A percentile compares a stretch with the other conserved stretches of the same genome.
These are phyloP conservation scores for Melastoma malabathricum DNA, from an alignment of 345 rosid genomes.

Conservation along the genomic window DNA sequence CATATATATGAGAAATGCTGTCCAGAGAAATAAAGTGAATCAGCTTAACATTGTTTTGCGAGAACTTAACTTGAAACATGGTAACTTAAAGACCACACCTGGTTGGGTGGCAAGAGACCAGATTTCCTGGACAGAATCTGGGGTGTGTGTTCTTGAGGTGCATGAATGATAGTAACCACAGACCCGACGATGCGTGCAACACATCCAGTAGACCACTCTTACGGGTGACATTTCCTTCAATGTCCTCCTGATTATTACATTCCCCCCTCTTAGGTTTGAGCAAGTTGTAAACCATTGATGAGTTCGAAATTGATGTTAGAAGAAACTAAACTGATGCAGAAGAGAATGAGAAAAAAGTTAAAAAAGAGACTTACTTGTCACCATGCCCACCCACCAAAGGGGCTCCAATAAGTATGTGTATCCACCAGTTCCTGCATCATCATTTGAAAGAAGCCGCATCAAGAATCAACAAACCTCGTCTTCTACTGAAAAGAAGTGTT, in stretches of 20 bases:
- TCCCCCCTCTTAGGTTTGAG: too few species aligned
- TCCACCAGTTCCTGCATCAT: constrained; percentile 64
- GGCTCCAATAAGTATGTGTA: constrained; percentile 85
- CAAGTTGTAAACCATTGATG: background rate
- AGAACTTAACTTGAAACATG: constrained; percentile 3
- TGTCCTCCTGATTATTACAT: too few species aligned
- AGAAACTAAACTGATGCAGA: background rate
- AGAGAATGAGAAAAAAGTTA: background rate
- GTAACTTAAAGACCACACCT: constrained; percentile 24
- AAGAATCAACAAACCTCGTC: background rate
- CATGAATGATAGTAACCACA: constrained; percentile 75
- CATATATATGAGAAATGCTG: constrained; percentile 85
- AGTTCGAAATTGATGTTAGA: background rate
- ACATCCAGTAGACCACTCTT: too few species aligned
- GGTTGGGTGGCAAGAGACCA: constrained; percentile 80
- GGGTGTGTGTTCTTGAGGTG: constrained; percentile 70
- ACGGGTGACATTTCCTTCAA: too few species aligned
- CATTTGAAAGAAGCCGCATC: constrained; percentile 3
- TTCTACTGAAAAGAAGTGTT: background rate
- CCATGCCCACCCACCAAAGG: constrained; percentile 94
- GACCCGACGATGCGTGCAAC: constrained; percentile 82
- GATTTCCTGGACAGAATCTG: constrained; percentile 58
- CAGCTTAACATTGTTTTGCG: constrained; percentile 5
- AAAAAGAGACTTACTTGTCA: constrained; percentile 44
- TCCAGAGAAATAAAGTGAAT: constrained; percentile 5